phyloP scores from a whole-genome alignment of 257 asterid genomes.

The Scutellaria galericulata region DNA sequence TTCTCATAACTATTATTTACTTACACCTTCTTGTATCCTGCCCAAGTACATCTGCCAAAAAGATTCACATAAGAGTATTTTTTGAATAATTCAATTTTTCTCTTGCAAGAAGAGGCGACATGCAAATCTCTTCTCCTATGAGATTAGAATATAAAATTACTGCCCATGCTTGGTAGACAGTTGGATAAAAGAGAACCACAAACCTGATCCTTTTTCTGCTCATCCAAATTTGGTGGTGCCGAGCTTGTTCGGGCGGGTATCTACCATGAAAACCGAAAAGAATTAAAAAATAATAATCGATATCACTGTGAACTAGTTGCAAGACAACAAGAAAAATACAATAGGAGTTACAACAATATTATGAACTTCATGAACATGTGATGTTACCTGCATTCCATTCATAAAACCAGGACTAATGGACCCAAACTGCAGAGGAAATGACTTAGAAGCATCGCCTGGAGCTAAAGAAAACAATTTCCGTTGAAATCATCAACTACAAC shows the following conservation, averaged over 20 bases:
- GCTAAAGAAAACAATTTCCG: slow-evolving; percentile 36
- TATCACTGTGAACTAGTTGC: background rate
- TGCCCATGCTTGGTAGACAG: slow-evolving; percentile 1
- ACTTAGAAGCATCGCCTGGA: slow-evolving; percentile 65
- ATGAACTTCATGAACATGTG: slow-evolving; percentile 20
- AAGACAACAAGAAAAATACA: slow-evolving; percentile 1
- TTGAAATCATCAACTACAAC: slow-evolving; percentile 26
- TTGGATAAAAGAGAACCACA: slow-evolving; percentile 32
- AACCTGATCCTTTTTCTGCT: slow-evolving; percentile 92
- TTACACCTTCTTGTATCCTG: slow-evolving; percentile 17
- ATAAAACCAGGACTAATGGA: slow-evolving; percentile 81
- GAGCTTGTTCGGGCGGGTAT: slow-evolving; percentile 95
- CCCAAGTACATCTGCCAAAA: background rate
- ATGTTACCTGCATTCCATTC: slow-evolving; percentile 81
- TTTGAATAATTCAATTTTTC: background rate
- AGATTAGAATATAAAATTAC: background rate
- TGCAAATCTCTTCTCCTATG: background rate
- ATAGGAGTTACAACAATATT: background rate
- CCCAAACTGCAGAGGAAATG: slow-evolving; percentile 89
- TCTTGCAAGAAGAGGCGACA: slow-evolving; percentile 2
- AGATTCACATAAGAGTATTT: background rate
- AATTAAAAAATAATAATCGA: too few species aligned
- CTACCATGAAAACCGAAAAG: slow-evolving; percentile 35
- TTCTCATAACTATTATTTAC: background rate
- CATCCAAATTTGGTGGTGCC: slow-evolving; percentile 94